phyloP scores from a whole-genome alignment of 1,284 basidiomycete genomes.

The Ceratobasidium sp. region DNA sequence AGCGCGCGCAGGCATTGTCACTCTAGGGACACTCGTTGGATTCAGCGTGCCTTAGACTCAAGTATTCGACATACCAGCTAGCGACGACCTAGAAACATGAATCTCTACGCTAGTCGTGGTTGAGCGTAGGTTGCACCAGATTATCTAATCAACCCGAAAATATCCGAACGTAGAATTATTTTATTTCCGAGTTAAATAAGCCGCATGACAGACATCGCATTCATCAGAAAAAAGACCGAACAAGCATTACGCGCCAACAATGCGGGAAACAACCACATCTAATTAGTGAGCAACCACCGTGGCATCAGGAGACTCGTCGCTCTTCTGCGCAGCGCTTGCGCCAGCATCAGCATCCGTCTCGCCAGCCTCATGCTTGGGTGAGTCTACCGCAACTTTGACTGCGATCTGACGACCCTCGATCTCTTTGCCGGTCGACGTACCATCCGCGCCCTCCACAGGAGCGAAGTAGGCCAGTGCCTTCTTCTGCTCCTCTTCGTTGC shows the following conservation, averaged over 20 bases:
- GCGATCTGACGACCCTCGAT: conserved; percentile 78
- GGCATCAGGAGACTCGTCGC: conserved; percentile 36
- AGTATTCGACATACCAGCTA: conserved; percentile 30
- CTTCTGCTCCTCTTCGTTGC: conserved; percentile 82
- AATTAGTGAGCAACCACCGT: conserved; percentile 40
- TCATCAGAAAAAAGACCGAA: conserved; percentile 38
- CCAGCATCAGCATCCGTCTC: conserved; percentile 52
- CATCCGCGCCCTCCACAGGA: conserved; percentile 38
- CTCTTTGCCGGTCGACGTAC: conserved; percentile 70
- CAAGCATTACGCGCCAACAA: conserved; percentile 8
- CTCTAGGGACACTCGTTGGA: neutral
- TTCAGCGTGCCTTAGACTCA: neutral
- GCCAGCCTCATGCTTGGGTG: conserved; percentile 57
- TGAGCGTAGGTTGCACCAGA: conserved; percentile 7
- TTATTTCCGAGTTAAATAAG: conserved; percentile 39
- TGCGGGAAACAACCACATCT: conserved; percentile 19
- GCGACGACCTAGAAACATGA: conserved; percentile 9
- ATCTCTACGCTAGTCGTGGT: conserved; percentile 23
- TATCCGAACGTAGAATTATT: conserved; percentile 36
- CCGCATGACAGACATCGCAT: conserved; percentile 45
- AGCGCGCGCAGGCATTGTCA: conserved; percentile 36
- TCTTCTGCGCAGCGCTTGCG: conserved; percentile 48
- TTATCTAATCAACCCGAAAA: conserved; percentile 29
- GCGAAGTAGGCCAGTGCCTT: conserved; percentile 74
- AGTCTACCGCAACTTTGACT: conserved; percentile 89